A percentile compares a stretch with the other conserved stretches of the same genome.
Conservation (phyloP, 768 basidiomycete genomes). For the Auricularia sp. region DNA sequence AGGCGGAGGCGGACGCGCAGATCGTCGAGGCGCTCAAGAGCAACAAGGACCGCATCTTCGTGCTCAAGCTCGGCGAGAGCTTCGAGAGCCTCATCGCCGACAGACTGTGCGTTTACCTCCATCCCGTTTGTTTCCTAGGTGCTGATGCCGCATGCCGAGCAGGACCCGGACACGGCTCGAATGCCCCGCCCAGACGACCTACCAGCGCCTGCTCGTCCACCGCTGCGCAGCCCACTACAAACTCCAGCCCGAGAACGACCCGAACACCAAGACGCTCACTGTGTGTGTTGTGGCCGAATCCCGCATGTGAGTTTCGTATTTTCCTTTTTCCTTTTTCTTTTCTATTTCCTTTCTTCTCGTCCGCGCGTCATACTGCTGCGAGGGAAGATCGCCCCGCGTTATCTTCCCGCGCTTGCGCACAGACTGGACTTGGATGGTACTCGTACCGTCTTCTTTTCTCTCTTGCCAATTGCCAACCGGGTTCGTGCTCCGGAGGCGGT, state of each 20-base stretch:
- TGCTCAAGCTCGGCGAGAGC: constrained; percentile 77
- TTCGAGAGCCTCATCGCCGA: constrained; percentile 75
- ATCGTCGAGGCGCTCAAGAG: constrained; percentile 78
- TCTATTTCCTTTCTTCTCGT: background rate
- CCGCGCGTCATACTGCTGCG: no score
- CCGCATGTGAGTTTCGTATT: constrained; percentile 49
- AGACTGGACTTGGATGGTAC: no score
- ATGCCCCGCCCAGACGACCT: constrained; percentile 59
- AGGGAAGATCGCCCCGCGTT: no score
- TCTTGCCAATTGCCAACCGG: no score
- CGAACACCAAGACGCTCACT: constrained; percentile 48
- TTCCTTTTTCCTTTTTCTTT: background rate
- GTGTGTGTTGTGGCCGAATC: constrained; percentile 53
- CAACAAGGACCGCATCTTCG: constrained; percentile 74
- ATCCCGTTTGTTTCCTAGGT: background rate
- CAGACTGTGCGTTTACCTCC: constrained; percentile 40
- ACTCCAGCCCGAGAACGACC: constrained; percentile 60
- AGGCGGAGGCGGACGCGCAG: constrained; percentile 57
- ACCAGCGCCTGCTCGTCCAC: constrained; percentile 78
- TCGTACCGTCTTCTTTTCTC: no score
- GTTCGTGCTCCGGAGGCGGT: no score
- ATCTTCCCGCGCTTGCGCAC: no score
- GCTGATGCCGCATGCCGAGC: no score
- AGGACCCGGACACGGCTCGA: constrained; percentile 44
- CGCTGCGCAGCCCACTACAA: constrained; percentile 77